These are phyloP conservation scores for Xerocomellus chrysenteron DNA, from an alignment of 768 basidiomycete genomes.

Conservation along the genomic window DNA sequence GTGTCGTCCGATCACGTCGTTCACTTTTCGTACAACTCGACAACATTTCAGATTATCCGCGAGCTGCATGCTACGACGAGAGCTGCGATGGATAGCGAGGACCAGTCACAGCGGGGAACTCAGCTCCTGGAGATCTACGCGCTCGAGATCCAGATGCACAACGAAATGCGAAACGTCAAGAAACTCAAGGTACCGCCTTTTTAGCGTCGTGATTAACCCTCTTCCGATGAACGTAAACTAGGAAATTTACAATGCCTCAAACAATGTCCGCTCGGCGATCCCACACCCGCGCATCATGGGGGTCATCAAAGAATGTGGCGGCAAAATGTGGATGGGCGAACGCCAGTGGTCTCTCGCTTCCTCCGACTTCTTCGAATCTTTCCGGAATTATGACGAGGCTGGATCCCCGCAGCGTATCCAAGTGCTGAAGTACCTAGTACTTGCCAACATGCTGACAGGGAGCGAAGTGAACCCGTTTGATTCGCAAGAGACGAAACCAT, in stretches of 20 bases:
- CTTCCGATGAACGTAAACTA: constrained; percentile 32
- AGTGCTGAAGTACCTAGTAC: constrained; percentile 96
- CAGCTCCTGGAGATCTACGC: constrained; percentile 96
- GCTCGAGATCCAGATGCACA: constrained; percentile 99
- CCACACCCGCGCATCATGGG: constrained; percentile 99
- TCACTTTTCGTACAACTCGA: not conserved
- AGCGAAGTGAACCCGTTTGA: constrained; percentile 99
- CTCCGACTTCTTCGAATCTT: constrained; percentile 98
- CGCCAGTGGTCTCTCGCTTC: constrained; percentile 98
- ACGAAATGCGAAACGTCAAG: constrained; percentile 92
- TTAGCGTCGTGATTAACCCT: not conserved
- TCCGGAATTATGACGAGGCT: constrained; percentile 97
- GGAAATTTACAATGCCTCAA: constrained; percentile 97
- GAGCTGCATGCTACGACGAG: constrained; percentile 71
- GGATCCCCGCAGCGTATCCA: constrained; percentile 96
- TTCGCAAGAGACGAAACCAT: constrained; percentile 99
- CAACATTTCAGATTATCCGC: constrained; percentile 57
- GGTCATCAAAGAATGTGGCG: constrained; percentile 98
- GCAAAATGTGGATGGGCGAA: constrained; percentile 99
- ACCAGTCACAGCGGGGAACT: constrained; percentile 91
- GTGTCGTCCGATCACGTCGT: not conserved
- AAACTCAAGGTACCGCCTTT: constrained; percentile 73
- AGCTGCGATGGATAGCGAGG: constrained; percentile 61
- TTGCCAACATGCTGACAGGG: constrained; percentile 97
- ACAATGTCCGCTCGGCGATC: constrained; percentile 90